Conservation (phyloP, 345 rosid species). For the Passiflora organensis region DNA sequence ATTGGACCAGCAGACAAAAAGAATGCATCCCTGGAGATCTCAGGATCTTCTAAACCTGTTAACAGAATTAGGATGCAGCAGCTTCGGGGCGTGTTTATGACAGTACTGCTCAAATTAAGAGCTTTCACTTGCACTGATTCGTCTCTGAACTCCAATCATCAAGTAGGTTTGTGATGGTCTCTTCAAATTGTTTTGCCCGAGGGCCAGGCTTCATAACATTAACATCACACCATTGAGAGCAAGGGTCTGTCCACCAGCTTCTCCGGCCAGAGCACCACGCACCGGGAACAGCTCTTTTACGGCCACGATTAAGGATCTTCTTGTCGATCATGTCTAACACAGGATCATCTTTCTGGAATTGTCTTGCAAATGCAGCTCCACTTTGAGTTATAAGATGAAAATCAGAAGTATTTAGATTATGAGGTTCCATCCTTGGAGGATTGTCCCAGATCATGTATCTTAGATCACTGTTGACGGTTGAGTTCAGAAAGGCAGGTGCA, state of each 20-base stretch:
- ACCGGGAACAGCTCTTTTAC: conserved; percentile 55
- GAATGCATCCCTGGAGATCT: conserved; percentile 9
- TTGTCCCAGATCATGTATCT: conserved; percentile 94
- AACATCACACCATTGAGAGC: conserved; percentile 91
- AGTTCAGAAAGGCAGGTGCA: conserved; percentile 72
- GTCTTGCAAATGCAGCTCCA: conserved; percentile 88
- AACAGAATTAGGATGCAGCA: conserved; percentile 22
- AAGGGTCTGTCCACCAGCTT: conserved; percentile 83
- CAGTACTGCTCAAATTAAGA: background rate
- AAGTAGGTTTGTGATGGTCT: conserved; percentile 57
- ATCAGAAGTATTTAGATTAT: conserved; percentile 54
- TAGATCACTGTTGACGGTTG: conserved; percentile 76
- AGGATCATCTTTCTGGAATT: conserved; percentile 64
- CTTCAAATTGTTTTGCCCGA: conserved; percentile 63
- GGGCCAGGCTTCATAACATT: conserved; percentile 75
- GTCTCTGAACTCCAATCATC: conserved; percentile 61
- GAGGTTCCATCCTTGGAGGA: conserved; percentile 96
- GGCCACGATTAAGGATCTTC: conserved; percentile 67
- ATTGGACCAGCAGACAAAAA: conserved; percentile 33
- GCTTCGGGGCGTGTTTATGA: conserved; percentile 14
- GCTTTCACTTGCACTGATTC: conserved; percentile 77
- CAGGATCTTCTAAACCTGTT: conserved; percentile 14
- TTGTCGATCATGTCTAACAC: conserved; percentile 67
- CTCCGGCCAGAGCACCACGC: conserved; percentile 84
- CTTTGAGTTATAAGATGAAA: conserved; percentile 66